phyloP scores from a whole-genome alignment of 108 stramenopile genomes.

The Skeletonema grethae region DNA sequence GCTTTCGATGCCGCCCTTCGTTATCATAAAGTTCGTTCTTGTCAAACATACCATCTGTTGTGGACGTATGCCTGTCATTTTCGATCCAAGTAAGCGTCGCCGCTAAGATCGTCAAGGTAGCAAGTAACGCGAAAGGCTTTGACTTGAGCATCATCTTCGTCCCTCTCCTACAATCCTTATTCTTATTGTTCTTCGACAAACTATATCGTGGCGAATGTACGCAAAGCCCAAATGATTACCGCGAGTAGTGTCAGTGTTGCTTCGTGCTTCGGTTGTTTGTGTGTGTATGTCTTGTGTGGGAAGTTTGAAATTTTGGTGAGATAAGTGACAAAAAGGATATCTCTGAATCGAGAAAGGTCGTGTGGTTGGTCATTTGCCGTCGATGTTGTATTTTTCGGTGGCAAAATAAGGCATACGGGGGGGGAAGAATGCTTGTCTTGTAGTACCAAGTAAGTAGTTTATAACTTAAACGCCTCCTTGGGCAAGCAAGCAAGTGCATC shows the following conservation, averaged over 20 bases:
- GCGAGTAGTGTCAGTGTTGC: too few relatives aligned
- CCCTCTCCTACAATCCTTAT: background rate
- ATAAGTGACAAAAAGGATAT: too few relatives aligned
- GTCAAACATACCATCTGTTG: background rate
- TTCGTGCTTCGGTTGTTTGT: too few relatives aligned
- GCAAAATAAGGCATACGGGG: too few relatives aligned
- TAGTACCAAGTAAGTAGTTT: background rate
- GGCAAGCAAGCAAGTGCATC: slow-evolving; percentile 72
- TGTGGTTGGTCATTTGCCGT: too few relatives aligned
- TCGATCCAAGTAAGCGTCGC: background rate
- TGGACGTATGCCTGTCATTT: background rate
- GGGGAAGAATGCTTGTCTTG: background rate
- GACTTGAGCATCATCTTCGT: background rate
- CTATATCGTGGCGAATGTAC: too few relatives aligned
- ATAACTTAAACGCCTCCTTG: slow-evolving; percentile 27
- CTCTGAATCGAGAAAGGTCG: too few relatives aligned
- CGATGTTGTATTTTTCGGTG: too few relatives aligned
- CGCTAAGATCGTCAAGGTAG: background rate
- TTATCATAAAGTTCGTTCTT: background rate
- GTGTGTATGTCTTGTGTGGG: too few relatives aligned
- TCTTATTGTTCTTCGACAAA: too few relatives aligned
- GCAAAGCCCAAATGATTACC: too few relatives aligned
- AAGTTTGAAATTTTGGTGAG: too few relatives aligned
- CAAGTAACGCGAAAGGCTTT: background rate
- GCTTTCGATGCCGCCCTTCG: background rate